Conservation (phyloP, 1,139 yeast species). For the Lizanozyma gosingica region DNA sequence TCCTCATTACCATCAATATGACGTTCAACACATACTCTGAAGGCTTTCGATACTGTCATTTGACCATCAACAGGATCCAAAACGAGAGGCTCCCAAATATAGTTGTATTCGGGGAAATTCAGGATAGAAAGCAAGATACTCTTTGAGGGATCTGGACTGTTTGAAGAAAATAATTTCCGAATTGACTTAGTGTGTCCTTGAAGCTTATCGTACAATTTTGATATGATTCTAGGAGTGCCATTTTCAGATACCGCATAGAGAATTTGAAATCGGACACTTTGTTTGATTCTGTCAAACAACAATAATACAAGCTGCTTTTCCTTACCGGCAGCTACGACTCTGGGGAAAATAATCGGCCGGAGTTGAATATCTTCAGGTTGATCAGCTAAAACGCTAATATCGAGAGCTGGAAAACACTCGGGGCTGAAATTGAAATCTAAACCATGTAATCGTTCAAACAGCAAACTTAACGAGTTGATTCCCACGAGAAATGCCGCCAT, state of each 20-base stretch:
- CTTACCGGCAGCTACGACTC: not conserved
- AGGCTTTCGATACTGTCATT: slow-evolving; percentile 28
- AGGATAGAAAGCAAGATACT: slow-evolving; percentile 27
- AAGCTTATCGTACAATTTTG: slow-evolving; percentile 35
- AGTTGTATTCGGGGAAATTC: slow-evolving; percentile 45
- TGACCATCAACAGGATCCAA: slow-evolving; percentile 12
- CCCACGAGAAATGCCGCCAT: not conserved
- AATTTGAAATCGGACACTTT: slow-evolving; percentile 23
- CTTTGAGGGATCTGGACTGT: slow-evolving; percentile 16
- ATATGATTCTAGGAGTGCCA: not conserved
- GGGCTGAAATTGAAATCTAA: not conserved
- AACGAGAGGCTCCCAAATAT: slow-evolving; percentile 51
- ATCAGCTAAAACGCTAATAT: not conserved
- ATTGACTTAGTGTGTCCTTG: slow-evolving; percentile 87
- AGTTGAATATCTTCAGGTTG: not conserved
- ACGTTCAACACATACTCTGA: slow-evolving; percentile 19
- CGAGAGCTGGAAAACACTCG: not conserved
- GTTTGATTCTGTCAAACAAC: slow-evolving; percentile 23
- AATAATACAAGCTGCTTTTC: not conserved
- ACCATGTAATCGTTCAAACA: not conserved
- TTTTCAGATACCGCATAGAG: slow-evolving; percentile 10
- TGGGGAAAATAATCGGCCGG: not conserved
- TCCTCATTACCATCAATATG: slow-evolving; percentile 4
- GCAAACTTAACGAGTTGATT: not conserved
- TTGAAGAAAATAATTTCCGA: slow-evolving; percentile 53